These are phyloP conservation scores for Trypanosoma conorhini DNA, from an alignment of 208 protist genomes.

Conservation along the genomic window DNA sequence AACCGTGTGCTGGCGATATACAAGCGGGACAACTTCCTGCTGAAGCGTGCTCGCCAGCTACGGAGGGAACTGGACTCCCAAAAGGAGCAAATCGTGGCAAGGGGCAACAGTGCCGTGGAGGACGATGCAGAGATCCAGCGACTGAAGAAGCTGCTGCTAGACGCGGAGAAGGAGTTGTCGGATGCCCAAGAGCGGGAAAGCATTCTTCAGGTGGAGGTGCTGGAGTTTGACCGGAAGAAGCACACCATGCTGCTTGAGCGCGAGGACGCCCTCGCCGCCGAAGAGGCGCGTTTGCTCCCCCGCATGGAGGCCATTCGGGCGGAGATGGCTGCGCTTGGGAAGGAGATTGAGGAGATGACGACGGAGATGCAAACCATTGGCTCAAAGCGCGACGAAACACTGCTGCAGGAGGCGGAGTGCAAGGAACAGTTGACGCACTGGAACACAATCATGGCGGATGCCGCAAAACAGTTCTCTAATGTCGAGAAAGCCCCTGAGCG, in stretches of 20 bases:
- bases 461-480: slow-evolving; percentile 70
- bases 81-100: slow-evolving; percentile 63
- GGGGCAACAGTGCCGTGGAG: slow-evolving; percentile 65
- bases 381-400: slow-evolving; percentile 41
- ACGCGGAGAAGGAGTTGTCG: slow-evolving; percentile 76
- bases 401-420: slow-evolving; percentile 55
- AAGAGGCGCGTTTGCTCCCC: slow-evolving; percentile 85
- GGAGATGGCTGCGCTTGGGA: slow-evolving; percentile 74
- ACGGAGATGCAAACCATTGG: slow-evolving; percentile 42
- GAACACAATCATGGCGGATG: slow-evolving; percentile 57
- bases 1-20: slow-evolving; percentile 86
- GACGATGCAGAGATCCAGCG: slow-evolving; percentile 88
- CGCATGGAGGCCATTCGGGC: slow-evolving; percentile 74
- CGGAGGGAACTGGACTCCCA: slow-evolving; percentile 81
- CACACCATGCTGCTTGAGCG: slow-evolving; percentile 86
- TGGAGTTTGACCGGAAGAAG: slow-evolving; percentile 90
- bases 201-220: slow-evolving; percentile 90
- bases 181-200: slow-evolving; percentile 87
- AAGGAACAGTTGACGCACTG: slow-evolving; percentile 61
- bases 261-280: slow-evolving; percentile 86
- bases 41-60: slow-evolving; percentile 85
- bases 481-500: slow-evolving; percentile 83
- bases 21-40: slow-evolving; percentile 86
- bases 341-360: slow-evolving; percentile 73
- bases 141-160: slow-evolving; percentile 73